Base-by-base conservation (phyloP, 176 grass and related monocot genomes). In the Otatea glauca region DNA sequence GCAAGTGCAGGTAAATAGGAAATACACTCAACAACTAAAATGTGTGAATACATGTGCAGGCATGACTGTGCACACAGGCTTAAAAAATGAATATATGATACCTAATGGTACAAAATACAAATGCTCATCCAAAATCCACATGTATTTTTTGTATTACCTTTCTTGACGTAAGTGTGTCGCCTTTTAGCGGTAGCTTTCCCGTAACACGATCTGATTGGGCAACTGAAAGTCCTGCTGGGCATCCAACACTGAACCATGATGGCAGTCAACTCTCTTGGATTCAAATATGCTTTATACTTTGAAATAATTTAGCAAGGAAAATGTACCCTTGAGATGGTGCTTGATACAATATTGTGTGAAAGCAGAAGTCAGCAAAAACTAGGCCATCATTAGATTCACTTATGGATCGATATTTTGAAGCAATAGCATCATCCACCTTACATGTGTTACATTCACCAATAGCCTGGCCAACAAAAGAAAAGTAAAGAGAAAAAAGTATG, bases 261-360 rank as follows among this genome's bases (percentile, higher is more conserved):
- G 65, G 9, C 18, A 71, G 44, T 86, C 54, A 86, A 53, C 58
- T 80, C 20, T 76, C 64, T 5, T 0, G 23, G 18, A 45, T 43
- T 85, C 17, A 70, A 37, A 51, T 20, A 64, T 48, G 50, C 27
- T 61, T 37, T 75, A 64, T 14, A 6, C 6, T 37, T 85, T 74
- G 81, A 16, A 59, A 16, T 85, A 49, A 58, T 69, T 81, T 37
- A 76, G 14, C 45, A 79, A 80, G 42, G 70, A 88, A 67, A 74
- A 86, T 87, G 27, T 94, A 94, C 95, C 91, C 87, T 77, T 89
- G 70, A 71, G 91, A 77, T 75, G 92, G 89, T 82, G 78, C 41
- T 76, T 94, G 95, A 76, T 98, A 98, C 63, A 98, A 91, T 81
- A 94, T 71, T 53, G 88, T 89, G 72, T 94, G 92, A 88, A 97